phyloP scores from a whole-genome alignment of 2,329 filamentous ascomycete species.

The Penicillium sp. region DNA sequence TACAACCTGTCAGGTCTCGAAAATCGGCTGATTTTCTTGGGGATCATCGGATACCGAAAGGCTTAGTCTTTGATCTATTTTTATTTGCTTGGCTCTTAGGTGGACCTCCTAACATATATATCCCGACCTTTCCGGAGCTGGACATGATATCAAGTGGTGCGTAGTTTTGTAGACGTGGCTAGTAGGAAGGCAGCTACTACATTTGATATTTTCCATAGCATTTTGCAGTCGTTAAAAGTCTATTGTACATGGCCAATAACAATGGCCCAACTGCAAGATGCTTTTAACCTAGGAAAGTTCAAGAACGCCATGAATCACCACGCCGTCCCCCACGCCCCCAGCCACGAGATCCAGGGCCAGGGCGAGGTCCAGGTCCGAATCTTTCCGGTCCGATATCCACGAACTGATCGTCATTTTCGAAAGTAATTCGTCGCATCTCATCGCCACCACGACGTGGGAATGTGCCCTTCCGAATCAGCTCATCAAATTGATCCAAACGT shows the following conservation, averaged over 20 bases:
- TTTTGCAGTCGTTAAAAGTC: neutral
- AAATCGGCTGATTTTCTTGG: neutral
- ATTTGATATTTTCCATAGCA: neutral
- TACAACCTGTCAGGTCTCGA: neutral
- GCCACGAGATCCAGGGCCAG: slow-evolving; percentile 28
- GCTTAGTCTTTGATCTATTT: slow-evolving; percentile 9
- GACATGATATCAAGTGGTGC: too few relatives aligned
- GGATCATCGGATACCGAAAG: neutral
- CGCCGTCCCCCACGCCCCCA: slow-evolving; percentile 32
- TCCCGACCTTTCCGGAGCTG: too few relatives aligned
- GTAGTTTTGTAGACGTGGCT: too few relatives aligned
- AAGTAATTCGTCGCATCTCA: slow-evolving; percentile 68
- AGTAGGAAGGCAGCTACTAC: too few relatives aligned
- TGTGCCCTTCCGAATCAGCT: slow-evolving; percentile 40
- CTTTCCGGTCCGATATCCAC: slow-evolving; percentile 69
- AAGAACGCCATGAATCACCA: slow-evolving; percentile 25
- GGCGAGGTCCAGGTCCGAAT: slow-evolving; percentile 37
- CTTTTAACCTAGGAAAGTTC: slow-evolving; percentile 11
- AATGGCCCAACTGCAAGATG: neutral
- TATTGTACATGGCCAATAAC: slow-evolving; percentile 17
- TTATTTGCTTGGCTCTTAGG: slow-evolving; percentile 1
- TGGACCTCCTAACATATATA: neutral
- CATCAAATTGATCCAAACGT: slow-evolving; percentile 60
- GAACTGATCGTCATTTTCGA: slow-evolving; percentile 63
- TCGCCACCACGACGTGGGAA: slow-evolving; percentile 43